Percentiles rank a stretch among this genome's conserved stretches.
Evolutionary conservation across 148 eudicot species (phyloP).

Genomic region (Amaranthus hypochondriacus): DNA sequence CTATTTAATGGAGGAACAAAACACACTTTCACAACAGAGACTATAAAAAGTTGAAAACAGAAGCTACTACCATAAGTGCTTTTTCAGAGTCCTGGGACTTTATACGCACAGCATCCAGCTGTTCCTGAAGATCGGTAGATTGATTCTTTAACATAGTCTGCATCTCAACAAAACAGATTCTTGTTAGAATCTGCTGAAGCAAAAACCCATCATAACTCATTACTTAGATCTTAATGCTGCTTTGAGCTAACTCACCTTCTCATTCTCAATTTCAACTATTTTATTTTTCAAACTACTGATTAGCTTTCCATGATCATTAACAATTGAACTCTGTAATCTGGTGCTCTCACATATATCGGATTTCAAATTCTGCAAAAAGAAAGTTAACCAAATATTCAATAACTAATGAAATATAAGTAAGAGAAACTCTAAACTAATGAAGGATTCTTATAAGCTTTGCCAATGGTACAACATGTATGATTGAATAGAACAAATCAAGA

Average conservation of each 20-base stretch:
- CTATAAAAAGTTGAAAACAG: background rate
- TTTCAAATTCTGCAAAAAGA: slow-evolving; percentile 54
- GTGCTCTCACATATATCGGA: slow-evolving; percentile 33
- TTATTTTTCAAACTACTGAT: slow-evolving; percentile 35
- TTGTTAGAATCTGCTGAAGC: slow-evolving; percentile 6
- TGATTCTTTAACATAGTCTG: slow-evolving; percentile 54
- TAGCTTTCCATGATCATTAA: slow-evolving; percentile 35
- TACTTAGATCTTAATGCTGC: background rate
- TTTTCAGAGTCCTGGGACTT: slow-evolving; percentile 45
- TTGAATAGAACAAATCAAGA: background rate
- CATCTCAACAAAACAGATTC: slow-evolving; percentile 17
- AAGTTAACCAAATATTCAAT: slow-evolving; percentile 7
- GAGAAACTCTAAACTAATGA: background rate
- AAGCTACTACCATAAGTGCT: slow-evolving; percentile 44
- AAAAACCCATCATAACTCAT: slow-evolving; percentile 8
- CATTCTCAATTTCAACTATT: slow-evolving; percentile 55
- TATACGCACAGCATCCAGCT: slow-evolving; percentile 35
- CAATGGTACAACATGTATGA: background rate
- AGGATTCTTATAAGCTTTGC: background rate
- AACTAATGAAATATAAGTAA: background rate
- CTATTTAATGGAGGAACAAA: slow-evolving; percentile 6
- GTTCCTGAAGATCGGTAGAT: slow-evolving; percentile 42
- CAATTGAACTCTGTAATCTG: slow-evolving; percentile 34
- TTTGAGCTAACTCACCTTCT: slow-evolving; percentile 51
- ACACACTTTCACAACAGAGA: slow-evolving; percentile 4